These are phyloP conservation scores for Monosporascus sp. DNA, from an alignment of 2,329 filamentous ascomycete genomes.

Conservation along the genomic window DNA sequence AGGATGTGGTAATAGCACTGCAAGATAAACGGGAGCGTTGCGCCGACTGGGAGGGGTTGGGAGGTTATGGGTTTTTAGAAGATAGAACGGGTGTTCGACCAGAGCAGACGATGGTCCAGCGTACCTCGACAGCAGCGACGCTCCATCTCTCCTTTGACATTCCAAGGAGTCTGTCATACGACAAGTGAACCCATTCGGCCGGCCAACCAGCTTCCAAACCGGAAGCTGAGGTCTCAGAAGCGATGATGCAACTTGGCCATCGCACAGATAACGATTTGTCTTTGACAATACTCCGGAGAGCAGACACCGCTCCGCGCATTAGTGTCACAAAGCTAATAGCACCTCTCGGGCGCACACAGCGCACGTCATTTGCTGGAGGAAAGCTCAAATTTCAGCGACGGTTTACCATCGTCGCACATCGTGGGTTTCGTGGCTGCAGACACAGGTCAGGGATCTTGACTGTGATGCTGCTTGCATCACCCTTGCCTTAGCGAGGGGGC, in stretches of 20 bases:
- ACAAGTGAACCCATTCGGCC: neutral
- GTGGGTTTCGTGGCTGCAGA: neutral
- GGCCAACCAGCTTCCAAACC: neutral
- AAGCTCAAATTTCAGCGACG: neutral
- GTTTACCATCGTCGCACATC: neutral
- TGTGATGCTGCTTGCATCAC: neutral
- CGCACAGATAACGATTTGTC: neutral
- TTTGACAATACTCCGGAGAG: neutral
- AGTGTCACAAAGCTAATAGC: neutral
- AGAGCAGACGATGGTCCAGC: neutral
- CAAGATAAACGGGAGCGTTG: neutral
- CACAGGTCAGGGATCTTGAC: neutral
- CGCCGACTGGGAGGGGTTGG: neutral
- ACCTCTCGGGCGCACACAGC: neutral
- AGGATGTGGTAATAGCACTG: neutral
- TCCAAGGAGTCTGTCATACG: neutral
- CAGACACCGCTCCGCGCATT: neutral
- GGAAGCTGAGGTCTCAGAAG: neutral
- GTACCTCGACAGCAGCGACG: neutral
- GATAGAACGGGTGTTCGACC: neutral
- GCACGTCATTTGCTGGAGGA: neutral
- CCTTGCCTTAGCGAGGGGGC: neutral
- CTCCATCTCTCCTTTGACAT: neutral
- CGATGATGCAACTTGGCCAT: neutral
- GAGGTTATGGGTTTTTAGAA: neutral